Conservation (phyloP, 106 monocot species). For the Platanthera zijinensis region DNA sequence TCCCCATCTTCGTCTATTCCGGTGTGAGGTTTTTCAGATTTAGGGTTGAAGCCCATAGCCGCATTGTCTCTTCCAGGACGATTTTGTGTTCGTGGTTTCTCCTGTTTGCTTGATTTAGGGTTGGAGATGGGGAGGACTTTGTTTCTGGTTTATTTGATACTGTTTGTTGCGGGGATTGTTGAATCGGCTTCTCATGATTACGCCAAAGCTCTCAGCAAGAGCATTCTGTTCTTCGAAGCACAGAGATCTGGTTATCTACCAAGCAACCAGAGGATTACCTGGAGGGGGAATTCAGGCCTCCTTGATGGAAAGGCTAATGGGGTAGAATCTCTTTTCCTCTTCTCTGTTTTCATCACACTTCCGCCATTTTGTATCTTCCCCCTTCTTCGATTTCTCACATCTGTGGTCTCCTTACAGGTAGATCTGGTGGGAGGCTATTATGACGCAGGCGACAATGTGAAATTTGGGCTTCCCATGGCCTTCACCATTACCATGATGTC, state of each 20-base stretch:
- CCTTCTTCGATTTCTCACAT: not conserved
- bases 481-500: constrained; percentile 71
- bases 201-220: constrained; percentile 63
- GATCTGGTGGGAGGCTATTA: constrained; percentile 76
- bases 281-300: constrained; percentile 78
- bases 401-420: constrained; percentile 19
- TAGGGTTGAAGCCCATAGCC: not conserved
- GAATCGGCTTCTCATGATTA: constrained; percentile 67
- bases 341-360: not conserved
- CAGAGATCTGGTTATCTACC: constrained; percentile 90
- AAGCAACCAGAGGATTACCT: constrained; percentile 53
- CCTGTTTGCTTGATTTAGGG: not conserved
- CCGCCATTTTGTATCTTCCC: not conserved
- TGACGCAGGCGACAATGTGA: constrained; percentile 83
- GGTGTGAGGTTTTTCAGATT: not conserved
- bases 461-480: constrained; percentile 72
- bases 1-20: not conserved
- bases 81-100: not conserved
- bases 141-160: not conserved
- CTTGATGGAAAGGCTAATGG: constrained; percentile 72
- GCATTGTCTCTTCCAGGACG: not conserved
- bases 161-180: constrained; percentile 9
- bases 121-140: not conserved
- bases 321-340: constrained; percentile 22
- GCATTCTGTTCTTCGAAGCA: constrained; percentile 87